Evolutionary conservation across 495 filamentous ascomycete species (phyloP).

Genomic region (Hypomontagnella submonticulosa): DNA sequence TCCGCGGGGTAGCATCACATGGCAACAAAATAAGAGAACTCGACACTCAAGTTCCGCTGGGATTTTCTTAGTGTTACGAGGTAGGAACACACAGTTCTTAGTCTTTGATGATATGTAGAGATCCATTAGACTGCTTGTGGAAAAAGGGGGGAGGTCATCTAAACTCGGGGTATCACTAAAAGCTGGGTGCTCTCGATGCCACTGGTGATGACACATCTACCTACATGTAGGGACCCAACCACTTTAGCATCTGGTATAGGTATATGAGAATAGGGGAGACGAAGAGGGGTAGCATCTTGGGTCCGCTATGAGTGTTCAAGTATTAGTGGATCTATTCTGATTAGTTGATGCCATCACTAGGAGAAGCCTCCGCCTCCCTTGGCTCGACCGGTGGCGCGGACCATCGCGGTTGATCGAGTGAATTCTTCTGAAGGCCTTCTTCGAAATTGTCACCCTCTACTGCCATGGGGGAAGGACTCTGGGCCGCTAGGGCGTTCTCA

Average conservation of each 20-base stretch:
- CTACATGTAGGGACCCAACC: too few relatives aligned
- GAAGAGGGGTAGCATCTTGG: background rate
- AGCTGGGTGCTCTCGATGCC: background rate
- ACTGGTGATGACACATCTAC: background rate
- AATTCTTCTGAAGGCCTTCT: constrained; percentile 44
- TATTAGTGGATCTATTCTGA: background rate
- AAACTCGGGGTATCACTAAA: background rate
- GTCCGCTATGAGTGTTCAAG: background rate
- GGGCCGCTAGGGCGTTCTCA: background rate
- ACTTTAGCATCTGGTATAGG: background rate
- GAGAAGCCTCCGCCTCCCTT: background rate
- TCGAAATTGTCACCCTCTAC: constrained; percentile 47
- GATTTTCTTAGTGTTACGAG: background rate
- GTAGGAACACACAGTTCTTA: background rate
- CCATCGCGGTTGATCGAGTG: constrained; percentile 26
- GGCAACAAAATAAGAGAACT: too few relatives aligned
- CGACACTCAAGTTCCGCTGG: too few relatives aligned
- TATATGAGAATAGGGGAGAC: too few relatives aligned
- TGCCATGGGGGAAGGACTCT: constrained; percentile 7
- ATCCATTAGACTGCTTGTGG: background rate
- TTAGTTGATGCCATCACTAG: constrained; percentile 3
- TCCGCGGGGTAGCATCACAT: too few relatives aligned
- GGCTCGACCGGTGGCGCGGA: constrained; percentile 25
- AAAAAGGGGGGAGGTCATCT: background rate
- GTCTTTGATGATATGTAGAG: too few relatives aligned